These are phyloP conservation scores for Cnidoscolus chayamansa DNA, from an alignment of 441 rosid genomes.

Conservation along the genomic window DNA sequence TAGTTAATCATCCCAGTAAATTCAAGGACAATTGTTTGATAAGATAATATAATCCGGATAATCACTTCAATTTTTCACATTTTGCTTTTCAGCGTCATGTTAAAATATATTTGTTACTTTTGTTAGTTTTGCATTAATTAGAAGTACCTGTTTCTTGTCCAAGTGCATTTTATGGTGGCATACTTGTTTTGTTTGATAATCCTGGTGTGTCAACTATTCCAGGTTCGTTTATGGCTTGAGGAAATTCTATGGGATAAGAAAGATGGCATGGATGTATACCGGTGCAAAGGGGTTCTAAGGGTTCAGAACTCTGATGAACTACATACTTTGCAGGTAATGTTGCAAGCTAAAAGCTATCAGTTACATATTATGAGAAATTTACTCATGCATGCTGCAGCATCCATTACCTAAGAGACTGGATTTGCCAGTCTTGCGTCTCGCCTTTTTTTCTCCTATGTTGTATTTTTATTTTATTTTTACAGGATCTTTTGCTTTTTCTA, in stretches of 20 bases:
- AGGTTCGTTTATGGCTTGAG: conserved; percentile 87
- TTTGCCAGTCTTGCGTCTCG: not conserved
- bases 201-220: conserved; percentile 15
- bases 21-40: conserved; percentile 3
- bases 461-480: not conserved
- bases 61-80: not conserved
- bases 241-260: conserved; percentile 93
- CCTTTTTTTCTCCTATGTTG: not conserved
- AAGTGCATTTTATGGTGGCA: not conserved
- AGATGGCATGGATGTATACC: conserved; percentile 71
- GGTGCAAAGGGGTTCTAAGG: conserved; percentile 84
- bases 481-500: not conserved
- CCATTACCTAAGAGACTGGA: not conserved
- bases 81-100: not conserved
- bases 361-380: conserved; percentile 11
- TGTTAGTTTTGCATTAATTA: not conserved
- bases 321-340: conserved; percentile 80
- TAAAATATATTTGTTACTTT: not conserved
- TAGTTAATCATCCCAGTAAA: not conserved
- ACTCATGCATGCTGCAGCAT: not conserved
- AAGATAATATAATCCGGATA: not conserved
- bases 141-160: not conserved
- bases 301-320: conserved; percentile 64
- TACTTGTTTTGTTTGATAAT: conserved; percentile 4
- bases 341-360: conserved; percentile 8